phyloP scores from a whole-genome alignment of 495 filamentous ascomycete species.

The Penicillium flavigenum region DNA sequence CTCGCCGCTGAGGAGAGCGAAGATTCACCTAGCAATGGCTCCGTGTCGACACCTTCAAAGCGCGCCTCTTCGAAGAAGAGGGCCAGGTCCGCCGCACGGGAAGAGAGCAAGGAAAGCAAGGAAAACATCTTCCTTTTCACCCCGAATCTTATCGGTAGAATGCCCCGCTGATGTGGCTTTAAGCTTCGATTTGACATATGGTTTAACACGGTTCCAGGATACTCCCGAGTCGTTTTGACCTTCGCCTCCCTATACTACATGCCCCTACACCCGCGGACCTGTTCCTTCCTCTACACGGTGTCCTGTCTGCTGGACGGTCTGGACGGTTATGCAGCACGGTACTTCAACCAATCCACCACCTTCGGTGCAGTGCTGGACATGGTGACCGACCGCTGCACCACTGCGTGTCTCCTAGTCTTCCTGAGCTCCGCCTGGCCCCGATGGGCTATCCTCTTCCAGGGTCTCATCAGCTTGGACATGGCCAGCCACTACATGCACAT shows the following conservation, averaged over 20 bases:
- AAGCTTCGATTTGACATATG: no score
- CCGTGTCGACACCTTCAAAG: conserved; percentile 28
- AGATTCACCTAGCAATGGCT: conserved; percentile 33
- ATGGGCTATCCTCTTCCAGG: conserved; percentile 91
- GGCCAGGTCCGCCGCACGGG: conserved; percentile 21
- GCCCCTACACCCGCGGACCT: conserved; percentile 94
- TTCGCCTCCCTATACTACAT: conserved; percentile 96
- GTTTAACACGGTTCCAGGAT: conserved; percentile 58
- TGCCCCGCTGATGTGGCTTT: background rate
- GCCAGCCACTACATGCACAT: conserved; percentile 99
- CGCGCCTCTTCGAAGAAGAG: conserved; percentile 30
- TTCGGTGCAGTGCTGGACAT: conserved; percentile 98
- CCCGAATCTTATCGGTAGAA: conserved; percentile 88
- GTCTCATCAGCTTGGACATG: conserved; percentile 84
- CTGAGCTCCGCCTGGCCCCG: conserved; percentile 87
- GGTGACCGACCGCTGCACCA: conserved; percentile 95
- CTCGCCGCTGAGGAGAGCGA: conserved; percentile 41
- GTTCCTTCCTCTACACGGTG: conserved; percentile 84
- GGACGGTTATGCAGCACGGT: conserved; percentile 86
- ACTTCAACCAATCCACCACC: conserved; percentile 83
- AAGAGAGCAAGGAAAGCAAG: conserved; percentile 56
- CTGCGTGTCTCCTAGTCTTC: conserved; percentile 90
- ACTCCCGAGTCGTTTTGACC: conserved; percentile 83
- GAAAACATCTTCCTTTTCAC: conserved; percentile 97
- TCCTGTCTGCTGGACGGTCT: conserved; percentile 93